These are phyloP conservation scores for Bathelium albidoporum DNA, from an alignment of 495 filamentous ascomycete species.

Conservation along the genomic window DNA sequence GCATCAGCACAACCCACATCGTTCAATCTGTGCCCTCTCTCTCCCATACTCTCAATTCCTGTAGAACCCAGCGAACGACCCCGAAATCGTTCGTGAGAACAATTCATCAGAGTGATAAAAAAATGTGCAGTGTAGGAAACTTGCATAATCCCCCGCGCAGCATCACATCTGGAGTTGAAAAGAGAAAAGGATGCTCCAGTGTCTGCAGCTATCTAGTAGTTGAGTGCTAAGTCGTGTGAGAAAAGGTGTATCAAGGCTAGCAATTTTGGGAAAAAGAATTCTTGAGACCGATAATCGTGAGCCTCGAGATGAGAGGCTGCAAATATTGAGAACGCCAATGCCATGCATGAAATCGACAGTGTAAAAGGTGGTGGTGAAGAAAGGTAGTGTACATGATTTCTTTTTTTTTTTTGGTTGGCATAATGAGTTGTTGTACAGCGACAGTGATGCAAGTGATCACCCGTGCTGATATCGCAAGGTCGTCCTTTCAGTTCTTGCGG, in stretches of 20 bases:
- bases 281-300: constrained; percentile 3
- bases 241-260: background rate
- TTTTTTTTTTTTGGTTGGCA: no score
- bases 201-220: background rate
- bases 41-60: background rate
- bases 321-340: constrained; percentile 12
- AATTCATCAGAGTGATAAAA: background rate
- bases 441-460: constrained; percentile 13
- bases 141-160: background rate
- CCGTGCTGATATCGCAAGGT: background rate
- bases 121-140: background rate
- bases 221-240: background rate
- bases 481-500: constrained; percentile 29
- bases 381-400: background rate
- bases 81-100: background rate
- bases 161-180: background rate
- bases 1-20: background rate
- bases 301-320: constrained; percentile 16
- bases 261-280: constrained; percentile 7
- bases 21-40: background rate
- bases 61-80: background rate
- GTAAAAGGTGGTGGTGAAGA: constrained; percentile 1
- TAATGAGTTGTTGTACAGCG: background rate
- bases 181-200: background rate
- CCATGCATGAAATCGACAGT: constrained; percentile 18